Evolutionary conservation across 805 yeast species (phyloP), one percentile per base, ranked within the genome.

Genomic region (Pichia gijzeniarum): DNA sequence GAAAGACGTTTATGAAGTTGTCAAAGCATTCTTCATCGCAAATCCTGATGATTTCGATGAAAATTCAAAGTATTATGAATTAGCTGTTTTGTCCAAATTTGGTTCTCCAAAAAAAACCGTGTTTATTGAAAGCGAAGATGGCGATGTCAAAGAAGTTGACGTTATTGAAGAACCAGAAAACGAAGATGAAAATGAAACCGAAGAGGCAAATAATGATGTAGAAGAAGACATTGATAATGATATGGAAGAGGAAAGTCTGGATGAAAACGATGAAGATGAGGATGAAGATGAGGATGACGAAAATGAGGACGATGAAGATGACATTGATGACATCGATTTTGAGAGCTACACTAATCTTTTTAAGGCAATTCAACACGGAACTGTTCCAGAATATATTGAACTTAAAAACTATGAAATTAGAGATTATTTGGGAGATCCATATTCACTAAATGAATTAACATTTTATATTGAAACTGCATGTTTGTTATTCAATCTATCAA

Each of bases 121-220:
- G 4, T 45, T 22, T 21, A 42, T 45, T 22, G 54, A 49, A n/a
- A 37, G 48, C 12, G 56, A 49, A 2, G 56, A 50, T 27, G 43
- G 35, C 13, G 48, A 43, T 16, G 31, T n/a, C 7, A 33, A 37
- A 17, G 39, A 33, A 31, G 27, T 37, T 19, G 43, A 33, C 17
- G 47, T 39, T 17, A 54, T 51, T 10, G 41, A 38, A 30, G 52
- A 41, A 14, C 48, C 33, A 13, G 47, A 30, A 22, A 53, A 44
- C 53, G 89, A 78, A 39, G 95, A 86, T 60, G 86, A 84, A 49
- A 72, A 80, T 47, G 91, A 91, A 17, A 86, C 87, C 44, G 71
- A 76, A 44, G 86, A 82, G 58, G 77, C 93, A 63, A 95, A 43
- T 12, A 35, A 35, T 25, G 40, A 36, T 14, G 46, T 32, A 5